phyloP scores from a whole-genome alignment of 768 basidiomycete genomes.

The Lactarius tabidus region DNA sequence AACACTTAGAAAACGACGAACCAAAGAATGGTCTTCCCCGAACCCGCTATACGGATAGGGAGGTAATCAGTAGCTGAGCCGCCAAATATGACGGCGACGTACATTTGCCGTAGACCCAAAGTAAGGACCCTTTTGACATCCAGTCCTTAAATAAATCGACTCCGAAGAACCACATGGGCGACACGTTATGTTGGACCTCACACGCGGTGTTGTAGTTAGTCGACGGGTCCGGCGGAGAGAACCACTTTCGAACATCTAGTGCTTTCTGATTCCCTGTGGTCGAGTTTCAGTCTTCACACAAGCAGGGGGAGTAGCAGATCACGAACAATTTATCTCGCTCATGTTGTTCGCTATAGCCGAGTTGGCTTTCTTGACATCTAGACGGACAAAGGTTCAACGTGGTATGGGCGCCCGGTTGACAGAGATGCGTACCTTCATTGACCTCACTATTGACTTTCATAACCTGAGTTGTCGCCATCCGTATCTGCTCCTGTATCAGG shows the following conservation, averaged over 20 bases:
- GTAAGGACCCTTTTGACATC: background rate
- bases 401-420: background rate
- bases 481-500: background rate
- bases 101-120: background rate
- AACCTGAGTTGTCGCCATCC: background rate
- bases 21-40: conserved; percentile 4
- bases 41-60: conserved; percentile 2
- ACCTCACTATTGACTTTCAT: background rate
- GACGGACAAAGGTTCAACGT: background rate
- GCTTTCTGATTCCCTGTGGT: background rate
- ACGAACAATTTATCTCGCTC: background rate
- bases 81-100: background rate
- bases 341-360: background rate
- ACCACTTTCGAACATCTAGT: background rate
- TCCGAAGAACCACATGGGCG: background rate
- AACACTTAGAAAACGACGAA: background rate
- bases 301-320: background rate
- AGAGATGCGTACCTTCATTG: background rate
- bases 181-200: background rate
- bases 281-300: background rate
- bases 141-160: background rate
- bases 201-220: background rate
- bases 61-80: background rate
- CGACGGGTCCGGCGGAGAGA: background rate
- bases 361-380: background rate